Evolutionary conservation across 768 basidiomycete species (phyloP), one percentile per base, ranked within the genome.

Genomic region (Russula vinacea): DNA sequence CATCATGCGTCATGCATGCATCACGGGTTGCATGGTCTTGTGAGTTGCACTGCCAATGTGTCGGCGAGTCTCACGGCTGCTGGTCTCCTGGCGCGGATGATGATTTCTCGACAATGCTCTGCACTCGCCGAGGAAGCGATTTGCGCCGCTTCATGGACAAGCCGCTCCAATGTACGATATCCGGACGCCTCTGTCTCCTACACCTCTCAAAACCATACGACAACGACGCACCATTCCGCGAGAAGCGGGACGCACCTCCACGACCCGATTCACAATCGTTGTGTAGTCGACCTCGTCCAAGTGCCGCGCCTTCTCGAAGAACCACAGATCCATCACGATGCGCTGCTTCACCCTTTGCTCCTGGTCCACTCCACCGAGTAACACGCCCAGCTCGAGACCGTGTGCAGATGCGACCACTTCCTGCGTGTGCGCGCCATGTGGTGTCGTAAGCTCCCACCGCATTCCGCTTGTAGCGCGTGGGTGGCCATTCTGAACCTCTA

Each of bases 391-490:
- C 53, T 62, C 62, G 47, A 64, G 62, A 40, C 57, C 58, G 33
- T 50, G 51, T 9, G 40, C 65, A 11, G n/a, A 62, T 56, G 58
- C 65, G 39, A 53, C 32, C 17, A 63, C 52, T 17, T 55, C 56
- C 53, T 58, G 45, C 6, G 56, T 37, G 8, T 24, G 47, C 17
- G 42, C 65, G 1, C 57, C 53, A 26, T 60, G 58, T 24, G 60
- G 65, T 35, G 56, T 52, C 39, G 56, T 58, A 11, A 63, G 56
- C 49, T 64, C 62, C 58, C 62, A 67, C 37, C 42, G 50, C 29
- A 67, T 47, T 40, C 65, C 65, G 13, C 61, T 52, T 17, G 44
- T 19, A 24, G 62, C 65, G 29, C 65, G 65, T n/a, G 54, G 61
- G 40, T 44, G 40, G 14, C 56, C 62, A 58, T 62, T 62, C 32